Evolutionary conservation across 495 filamentous ascomycete species (phyloP), one percentile per base, ranked within the genome.

Genomic region (Hypoxylon intermedium): DNA sequence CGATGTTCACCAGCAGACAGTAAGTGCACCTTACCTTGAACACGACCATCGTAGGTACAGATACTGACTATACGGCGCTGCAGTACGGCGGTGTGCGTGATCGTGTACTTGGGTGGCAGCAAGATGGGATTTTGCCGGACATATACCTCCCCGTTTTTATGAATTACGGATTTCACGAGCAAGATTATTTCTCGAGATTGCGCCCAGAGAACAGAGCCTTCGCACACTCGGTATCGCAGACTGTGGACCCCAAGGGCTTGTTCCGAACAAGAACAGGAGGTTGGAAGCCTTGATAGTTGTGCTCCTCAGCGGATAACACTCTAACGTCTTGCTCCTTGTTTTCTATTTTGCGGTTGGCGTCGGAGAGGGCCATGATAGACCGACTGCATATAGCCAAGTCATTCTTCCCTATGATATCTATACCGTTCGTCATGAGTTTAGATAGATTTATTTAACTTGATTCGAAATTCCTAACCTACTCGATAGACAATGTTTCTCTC

Each of bases 131-230:
- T 6, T 48, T 85, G 12, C 80, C 80, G 2, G 73, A 83, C 19
- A 74, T 79, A 23, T 82, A 83, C 41, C 70, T 79, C 7, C 80
- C 80, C 1, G 53, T 85, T 0, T 85, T 84, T 67, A 81, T 83
- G 81, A 85, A 84, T 62, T 82, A 85, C 44, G 77, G 75, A 0
- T 80, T 81, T 61, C 77, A 75, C 46, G 68, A 75, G 15, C 77
- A 84, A 65, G 80, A 83, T 57, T 83, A 82, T 63, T 84, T 82
- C 72, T 75, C 73, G 0, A 75, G 82, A 5, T 72, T 84, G 24
- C 67, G 74, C 9, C 73, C 74, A 0, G 73, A 58, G 30, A 82
- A 72, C 18, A 72, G 73, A 51, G 71, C 74, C 3, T 67, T 72
- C 9, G 78, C 74, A 1, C 74, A 78, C 34, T 31, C 77, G 37